phyloP scores from a whole-genome alignment of 2,329 filamentous ascomycete genomes.

The Aspergillus eucalypticola region DNA sequence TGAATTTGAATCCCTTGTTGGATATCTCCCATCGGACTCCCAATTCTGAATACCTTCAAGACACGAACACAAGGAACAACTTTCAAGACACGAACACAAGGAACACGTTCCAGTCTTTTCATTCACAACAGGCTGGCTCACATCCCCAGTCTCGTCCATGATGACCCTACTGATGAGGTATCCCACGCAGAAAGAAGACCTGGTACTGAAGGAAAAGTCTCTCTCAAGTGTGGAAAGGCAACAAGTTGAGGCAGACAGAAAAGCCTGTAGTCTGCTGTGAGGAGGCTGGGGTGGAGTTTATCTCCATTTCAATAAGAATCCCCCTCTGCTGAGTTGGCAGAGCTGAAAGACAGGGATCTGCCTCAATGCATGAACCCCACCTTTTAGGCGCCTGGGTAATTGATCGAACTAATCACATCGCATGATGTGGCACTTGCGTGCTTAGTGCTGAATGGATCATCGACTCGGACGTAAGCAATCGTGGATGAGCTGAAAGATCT shows the following conservation, averaged over 20 bases:
- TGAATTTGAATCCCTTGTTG: no score
- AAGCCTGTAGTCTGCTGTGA: not conserved
- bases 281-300: not conserved
- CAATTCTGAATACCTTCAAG: no score
- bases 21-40: no score
- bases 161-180: not conserved
- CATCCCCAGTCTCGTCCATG: not conserved
- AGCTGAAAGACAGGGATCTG: not conserved
- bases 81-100: not conserved
- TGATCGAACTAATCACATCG: no score
- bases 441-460: no score
- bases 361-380: not conserved
- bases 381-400: not conserved
- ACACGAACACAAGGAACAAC: not conserved
- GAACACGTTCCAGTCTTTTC: not conserved
- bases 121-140: not conserved
- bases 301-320: not conserved
- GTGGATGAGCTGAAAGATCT: no score
- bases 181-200: not conserved
- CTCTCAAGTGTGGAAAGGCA: no score
- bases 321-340: not conserved
- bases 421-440: no score
- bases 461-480: no score
- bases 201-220: no score
- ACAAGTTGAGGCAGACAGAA: no score